Conservation (phyloP, 2,329 filamentous ascomycete genomes). For the Nemania abortiva region DNA sequence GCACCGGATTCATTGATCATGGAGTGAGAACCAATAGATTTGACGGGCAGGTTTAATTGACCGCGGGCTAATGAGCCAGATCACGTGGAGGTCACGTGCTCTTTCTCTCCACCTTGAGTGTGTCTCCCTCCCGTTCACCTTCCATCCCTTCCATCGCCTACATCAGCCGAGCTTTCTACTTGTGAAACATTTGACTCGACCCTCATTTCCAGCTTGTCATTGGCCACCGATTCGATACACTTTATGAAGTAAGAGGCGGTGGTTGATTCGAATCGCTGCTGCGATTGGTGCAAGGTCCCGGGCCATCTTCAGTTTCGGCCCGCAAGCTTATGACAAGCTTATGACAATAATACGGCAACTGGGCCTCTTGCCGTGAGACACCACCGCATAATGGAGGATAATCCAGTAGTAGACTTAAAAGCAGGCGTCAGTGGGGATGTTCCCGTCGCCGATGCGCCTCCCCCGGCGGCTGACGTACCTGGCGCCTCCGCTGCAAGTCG, state of each 20-base stretch:
- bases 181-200: neutral
- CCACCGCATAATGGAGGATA: slow-evolving; percentile 28
- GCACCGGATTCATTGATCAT: neutral
- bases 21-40: too few species aligned
- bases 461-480: neutral
- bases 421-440: slow-evolving; percentile 6
- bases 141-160: neutral
- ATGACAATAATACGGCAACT: neutral
- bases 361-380: neutral
- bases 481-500: neutral
- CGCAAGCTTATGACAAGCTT: neutral
- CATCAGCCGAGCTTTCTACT: neutral
- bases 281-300: neutral
- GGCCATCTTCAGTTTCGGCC: neutral
- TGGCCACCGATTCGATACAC: neutral
- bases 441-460: neutral
- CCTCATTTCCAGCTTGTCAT: neutral
- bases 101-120: slow-evolving; percentile 30
- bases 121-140: slow-evolving; percentile 6
- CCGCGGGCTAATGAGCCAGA: neutral
- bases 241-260: neutral
- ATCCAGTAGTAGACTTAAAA: neutral
- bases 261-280: neutral
- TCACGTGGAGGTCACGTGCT: slow-evolving; percentile 39
- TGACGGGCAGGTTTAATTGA: neutral